These are phyloP conservation scores for Xylariaceae sp. DNA, from an alignment of 2,329 filamentous ascomycete genomes.

Conservation along the genomic window DNA sequence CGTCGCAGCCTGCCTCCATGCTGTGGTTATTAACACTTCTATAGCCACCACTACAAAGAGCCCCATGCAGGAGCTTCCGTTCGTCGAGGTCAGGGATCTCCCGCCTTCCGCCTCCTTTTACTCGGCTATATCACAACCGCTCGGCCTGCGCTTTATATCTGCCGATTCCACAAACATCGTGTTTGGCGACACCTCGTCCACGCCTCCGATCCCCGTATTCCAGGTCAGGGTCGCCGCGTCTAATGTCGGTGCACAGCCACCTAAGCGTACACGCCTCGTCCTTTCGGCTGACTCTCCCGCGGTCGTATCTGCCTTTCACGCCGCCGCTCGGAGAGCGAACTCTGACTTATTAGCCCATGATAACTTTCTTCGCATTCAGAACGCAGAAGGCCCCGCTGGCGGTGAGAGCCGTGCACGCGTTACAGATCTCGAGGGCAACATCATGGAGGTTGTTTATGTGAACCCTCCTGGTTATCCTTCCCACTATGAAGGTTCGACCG, in stretches of 20 bases:
- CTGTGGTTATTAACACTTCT: neutral
- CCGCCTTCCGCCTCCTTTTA: slow-evolving; percentile 82
- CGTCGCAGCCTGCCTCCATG: neutral
- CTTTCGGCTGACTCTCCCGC: slow-evolving; percentile 66
- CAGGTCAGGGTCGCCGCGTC: slow-evolving; percentile 40
- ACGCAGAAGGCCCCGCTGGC: slow-evolving; percentile 18
- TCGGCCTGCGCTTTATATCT: slow-evolving; percentile 69
- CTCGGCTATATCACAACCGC: slow-evolving; percentile 71
- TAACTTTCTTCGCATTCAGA: slow-evolving; percentile 24
- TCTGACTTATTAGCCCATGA: slow-evolving; percentile 42
- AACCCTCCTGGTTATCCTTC: slow-evolving; percentile 36
- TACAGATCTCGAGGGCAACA: slow-evolving; percentile 79
- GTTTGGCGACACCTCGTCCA: slow-evolving; percentile 38
- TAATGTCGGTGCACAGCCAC: slow-evolving; percentile 36
- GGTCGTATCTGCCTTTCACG: slow-evolving; percentile 70
- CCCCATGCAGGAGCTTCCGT: slow-evolving; percentile 42
- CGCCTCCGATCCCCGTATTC: slow-evolving; percentile 37
- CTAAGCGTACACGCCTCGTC: slow-evolving; percentile 52
- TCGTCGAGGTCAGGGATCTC: slow-evolving; percentile 69
- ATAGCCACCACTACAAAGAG: slow-evolving; percentile 13
- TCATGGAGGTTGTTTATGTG: slow-evolving; percentile 71
- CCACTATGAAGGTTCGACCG: slow-evolving; percentile 34
- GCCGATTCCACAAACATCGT: slow-evolving; percentile 39
- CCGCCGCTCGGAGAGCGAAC: slow-evolving; percentile 62
- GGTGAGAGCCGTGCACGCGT: slow-evolving; percentile 53